Conservation (phyloP, 768 basidiomycete genomes). For the Crepidotus variabilis region DNA sequence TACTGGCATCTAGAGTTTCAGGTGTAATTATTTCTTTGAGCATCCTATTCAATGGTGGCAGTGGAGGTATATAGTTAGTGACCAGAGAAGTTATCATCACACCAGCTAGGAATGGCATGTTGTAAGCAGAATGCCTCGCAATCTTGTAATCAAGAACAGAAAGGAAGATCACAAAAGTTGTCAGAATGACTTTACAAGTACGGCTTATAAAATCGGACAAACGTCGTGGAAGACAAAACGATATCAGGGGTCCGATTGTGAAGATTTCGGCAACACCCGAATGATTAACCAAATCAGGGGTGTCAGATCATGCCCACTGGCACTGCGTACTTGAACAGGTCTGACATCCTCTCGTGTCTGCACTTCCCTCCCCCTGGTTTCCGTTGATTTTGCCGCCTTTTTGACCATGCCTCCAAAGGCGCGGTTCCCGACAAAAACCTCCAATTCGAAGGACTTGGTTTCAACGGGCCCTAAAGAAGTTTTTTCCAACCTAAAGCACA, state of each 20-base stretch:
- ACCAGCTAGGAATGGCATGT: too few species aligned
- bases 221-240: too few species aligned
- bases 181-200: too few species aligned
- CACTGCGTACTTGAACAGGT: neutral
- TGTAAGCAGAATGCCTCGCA: too few species aligned
- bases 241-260: neutral
- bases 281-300: neutral
- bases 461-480: conserved; percentile 54
- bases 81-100: too few species aligned
- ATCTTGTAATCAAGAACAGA: too few species aligned
- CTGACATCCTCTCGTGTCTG: neutral
- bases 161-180: too few species aligned
- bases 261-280: neutral
- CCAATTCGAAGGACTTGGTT: conserved; percentile 46
- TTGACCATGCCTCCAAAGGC: conserved; percentile 22
- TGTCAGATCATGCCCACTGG: neutral
- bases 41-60: too few species aligned
- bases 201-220: too few species aligned
- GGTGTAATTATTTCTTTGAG: too few species aligned
- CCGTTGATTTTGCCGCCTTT: neutral
- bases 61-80: too few species aligned
- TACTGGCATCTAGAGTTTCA: too few species aligned
- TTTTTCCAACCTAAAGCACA: conserved; percentile 21
- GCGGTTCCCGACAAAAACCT: conserved; percentile 16
- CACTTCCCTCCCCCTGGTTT: neutral